phyloP scores from a whole-genome alignment of 1,284 basidiomycete genomes.

The Irpex rosettiformis region DNA sequence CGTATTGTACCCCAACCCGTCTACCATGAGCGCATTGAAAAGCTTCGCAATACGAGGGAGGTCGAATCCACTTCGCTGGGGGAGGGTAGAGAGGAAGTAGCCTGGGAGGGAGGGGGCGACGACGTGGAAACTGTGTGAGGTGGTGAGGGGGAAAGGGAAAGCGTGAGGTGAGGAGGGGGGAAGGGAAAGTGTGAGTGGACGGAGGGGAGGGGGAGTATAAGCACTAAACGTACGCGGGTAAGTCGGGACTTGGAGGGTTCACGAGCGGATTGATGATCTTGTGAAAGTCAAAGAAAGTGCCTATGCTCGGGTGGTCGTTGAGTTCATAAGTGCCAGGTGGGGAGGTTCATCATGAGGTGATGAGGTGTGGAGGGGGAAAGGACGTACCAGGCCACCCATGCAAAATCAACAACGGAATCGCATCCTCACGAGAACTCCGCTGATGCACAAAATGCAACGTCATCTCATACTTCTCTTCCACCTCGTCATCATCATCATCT shows the following conservation, averaged over 20 bases:
- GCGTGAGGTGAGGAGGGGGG: too few relatives aligned
- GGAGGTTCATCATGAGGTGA: not conserved
- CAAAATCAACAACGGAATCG: conserved; percentile 14
- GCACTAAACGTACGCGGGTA: conserved; percentile 8
- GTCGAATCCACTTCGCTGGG: conserved; percentile 12
- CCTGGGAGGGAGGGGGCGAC: conserved; percentile 19
- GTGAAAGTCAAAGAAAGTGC: conserved; percentile 17
- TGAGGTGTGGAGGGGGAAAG: not conserved
- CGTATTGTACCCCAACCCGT: conserved; percentile 14
- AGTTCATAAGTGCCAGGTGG: not conserved
- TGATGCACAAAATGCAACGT: conserved; percentile 16
- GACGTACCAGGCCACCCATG: conserved; percentile 18
- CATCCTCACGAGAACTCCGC: conserved; percentile 10
- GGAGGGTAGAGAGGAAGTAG: conserved; percentile 17
- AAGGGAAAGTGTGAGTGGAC: too few relatives aligned
- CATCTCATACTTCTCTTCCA: not conserved
- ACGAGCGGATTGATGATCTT: conserved; percentile 10
- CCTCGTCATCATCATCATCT: not conserved
- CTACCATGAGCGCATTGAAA: conserved; percentile 17
- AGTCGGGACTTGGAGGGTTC: conserved; percentile 13
- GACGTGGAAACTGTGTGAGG: conserved; percentile 14
- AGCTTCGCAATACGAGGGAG: conserved; percentile 18
- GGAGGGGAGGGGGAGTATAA: not conserved
- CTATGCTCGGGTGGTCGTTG: not conserved
- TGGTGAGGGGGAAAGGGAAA: not conserved